A percentile compares a stretch with the other conserved stretches of the same genome.
Conservation (phyloP, 768 basidiomycete species). For the Mycena sanguinolenta region DNA sequence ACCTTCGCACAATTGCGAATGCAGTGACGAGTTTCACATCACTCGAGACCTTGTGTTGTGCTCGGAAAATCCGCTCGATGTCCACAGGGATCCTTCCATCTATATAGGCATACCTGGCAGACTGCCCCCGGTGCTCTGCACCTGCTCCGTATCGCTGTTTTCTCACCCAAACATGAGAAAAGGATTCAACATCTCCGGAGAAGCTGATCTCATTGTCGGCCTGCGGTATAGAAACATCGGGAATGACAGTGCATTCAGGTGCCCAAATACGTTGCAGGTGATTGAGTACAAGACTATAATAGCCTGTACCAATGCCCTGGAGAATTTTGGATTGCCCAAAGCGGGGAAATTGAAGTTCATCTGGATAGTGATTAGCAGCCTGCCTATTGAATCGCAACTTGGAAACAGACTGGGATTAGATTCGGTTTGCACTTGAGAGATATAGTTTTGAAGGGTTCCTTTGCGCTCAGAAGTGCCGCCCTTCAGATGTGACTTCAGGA, state of each 20-base stretch:
- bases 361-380: neutral
- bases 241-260: neutral
- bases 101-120: conserved; percentile 32
- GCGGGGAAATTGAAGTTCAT: neutral
- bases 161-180: conserved; percentile 26
- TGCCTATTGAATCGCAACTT: neutral
- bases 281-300: neutral
- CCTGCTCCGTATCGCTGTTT: conserved; percentile 32
- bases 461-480: conserved; percentile 29
- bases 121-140: conserved; percentile 14
- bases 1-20: conserved; percentile 27
- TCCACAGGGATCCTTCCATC: conserved; percentile 31
- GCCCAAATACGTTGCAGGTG: neutral
- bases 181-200: conserved; percentile 20
- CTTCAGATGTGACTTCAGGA: conserved; percentile 28
- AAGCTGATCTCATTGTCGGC: conserved; percentile 7
- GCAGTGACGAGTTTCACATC: neutral
- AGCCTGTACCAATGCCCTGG: neutral
- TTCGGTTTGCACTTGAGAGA: too few species aligned
- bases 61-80: conserved; percentile 30
- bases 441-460: conserved; percentile 35
- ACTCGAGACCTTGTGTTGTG: neutral
- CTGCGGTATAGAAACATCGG: neutral
- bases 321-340: neutral
- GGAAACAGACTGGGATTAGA: conserved; percentile 15